Conservation (phyloP, 177 flowering plant species). For the Vitis hybrid region DNA sequence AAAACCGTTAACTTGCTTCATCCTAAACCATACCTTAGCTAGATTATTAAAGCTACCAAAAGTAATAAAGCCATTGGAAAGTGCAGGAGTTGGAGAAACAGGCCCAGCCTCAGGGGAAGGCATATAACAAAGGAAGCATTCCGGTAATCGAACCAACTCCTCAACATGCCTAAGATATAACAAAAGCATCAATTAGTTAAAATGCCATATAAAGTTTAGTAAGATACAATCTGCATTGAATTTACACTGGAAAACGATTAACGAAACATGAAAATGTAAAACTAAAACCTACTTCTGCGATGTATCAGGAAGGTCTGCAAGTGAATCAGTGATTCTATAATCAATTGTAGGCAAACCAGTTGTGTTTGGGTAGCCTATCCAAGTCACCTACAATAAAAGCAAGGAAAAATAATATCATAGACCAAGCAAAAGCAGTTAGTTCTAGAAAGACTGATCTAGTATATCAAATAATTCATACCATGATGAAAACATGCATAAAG, state of each 20-base stretch:
- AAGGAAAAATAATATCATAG: constrained; percentile 1
- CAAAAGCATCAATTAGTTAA: constrained; percentile 5
- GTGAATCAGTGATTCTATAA: constrained; percentile 85
- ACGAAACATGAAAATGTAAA: constrained; percentile 2
- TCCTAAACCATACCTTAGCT: constrained; percentile 71
- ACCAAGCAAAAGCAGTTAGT: not conserved
- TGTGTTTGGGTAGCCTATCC: constrained; percentile 99
- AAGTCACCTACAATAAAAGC: constrained; percentile 67
- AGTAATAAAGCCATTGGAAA: constrained; percentile 90
- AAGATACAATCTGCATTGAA: too few relatives aligned
- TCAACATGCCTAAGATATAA: constrained; percentile 82
- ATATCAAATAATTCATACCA: not conserved
- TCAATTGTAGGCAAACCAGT: constrained; percentile 96
- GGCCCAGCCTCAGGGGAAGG: constrained; percentile 99
- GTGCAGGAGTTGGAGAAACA: constrained; percentile 81
- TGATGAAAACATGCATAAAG: not conserved
- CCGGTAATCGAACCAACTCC: constrained; percentile 85
- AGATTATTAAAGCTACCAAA: constrained; percentile 99
- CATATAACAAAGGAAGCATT: constrained; percentile 88
- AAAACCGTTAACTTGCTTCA: not conserved
- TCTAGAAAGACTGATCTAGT: not conserved
- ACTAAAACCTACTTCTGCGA: constrained; percentile 66
- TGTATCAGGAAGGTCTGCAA: constrained; percentile 81
- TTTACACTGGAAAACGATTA: too few relatives aligned
- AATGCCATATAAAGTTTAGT: not conserved